Conservation (phyloP, 805 yeast species). For the Ogataea methanolica region DNA sequence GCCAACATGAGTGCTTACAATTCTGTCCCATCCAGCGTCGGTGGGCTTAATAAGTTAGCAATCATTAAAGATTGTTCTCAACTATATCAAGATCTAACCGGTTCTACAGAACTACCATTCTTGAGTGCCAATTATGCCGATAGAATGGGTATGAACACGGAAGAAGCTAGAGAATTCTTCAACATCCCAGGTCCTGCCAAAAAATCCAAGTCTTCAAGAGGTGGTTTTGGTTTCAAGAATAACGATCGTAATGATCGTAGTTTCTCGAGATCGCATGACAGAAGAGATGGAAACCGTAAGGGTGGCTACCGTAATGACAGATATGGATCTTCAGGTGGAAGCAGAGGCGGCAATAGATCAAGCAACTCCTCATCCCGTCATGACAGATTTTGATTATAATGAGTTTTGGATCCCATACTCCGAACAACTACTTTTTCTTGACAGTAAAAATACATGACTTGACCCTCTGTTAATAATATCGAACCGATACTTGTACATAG, state of each 20-base stretch:
- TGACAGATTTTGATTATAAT: neutral
- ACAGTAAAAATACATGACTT: neutral
- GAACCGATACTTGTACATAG: neutral
- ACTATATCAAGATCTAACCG: conserved; percentile 25
- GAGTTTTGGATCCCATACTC: neutral
- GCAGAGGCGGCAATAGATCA: neutral
- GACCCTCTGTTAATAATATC: neutral
- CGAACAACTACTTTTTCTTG: neutral
- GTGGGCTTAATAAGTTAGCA: conserved; percentile 27
- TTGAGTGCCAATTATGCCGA: conserved; percentile 18
- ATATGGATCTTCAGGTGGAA: neutral
- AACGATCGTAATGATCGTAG: conserved; percentile 1
- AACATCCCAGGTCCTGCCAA: conserved; percentile 29
- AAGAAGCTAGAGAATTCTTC: conserved; percentile 24
- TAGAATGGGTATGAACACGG: conserved; percentile 25
- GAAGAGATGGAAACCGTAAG: conserved; percentile 3
- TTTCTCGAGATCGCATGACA: neutral
- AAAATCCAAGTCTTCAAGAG: conserved; percentile 5
- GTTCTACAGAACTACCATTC: conserved; percentile 15
- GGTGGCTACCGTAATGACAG: conserved; percentile 14
- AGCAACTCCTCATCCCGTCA: neutral
- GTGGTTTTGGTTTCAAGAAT: conserved; percentile 15
- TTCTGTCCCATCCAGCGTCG: conserved; percentile 23
- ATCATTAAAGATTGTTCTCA: conserved; percentile 31
- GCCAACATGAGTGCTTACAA: conserved; percentile 14